These are phyloP conservation scores for Beta macrorhiza DNA, from an alignment of 179 eudicot genomes.

Conservation along the genomic window DNA sequence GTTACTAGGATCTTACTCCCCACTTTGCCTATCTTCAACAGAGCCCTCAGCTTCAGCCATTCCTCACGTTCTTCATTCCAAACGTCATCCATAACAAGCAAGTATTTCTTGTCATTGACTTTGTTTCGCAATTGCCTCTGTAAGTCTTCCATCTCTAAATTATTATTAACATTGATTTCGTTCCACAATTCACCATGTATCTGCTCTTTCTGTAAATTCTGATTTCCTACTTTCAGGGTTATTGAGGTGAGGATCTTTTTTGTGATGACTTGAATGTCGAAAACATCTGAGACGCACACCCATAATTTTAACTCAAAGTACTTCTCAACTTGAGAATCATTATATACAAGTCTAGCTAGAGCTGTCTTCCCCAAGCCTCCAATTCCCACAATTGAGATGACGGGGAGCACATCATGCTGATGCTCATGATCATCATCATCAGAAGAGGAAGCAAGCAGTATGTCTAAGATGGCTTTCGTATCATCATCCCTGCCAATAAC, in stretches of 20 bases:
- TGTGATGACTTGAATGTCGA: neutral
- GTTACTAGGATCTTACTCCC: slow-evolving; percentile 34
- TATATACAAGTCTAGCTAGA: neutral
- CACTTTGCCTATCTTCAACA: slow-evolving; percentile 13
- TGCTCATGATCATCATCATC: neutral
- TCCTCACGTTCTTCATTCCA: slow-evolving; percentile 25
- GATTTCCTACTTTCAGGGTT: neutral
- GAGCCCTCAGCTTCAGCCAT: slow-evolving; percentile 19
- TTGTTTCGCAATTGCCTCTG: neutral
- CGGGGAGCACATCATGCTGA: neutral
- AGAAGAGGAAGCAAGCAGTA: neutral
- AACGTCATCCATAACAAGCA: slow-evolving; percentile 38
- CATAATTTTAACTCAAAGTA: neutral
- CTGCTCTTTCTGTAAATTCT: neutral
- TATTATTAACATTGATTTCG: neutral
- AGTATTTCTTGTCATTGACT: slow-evolving; percentile 17
- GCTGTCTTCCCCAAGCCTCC: slow-evolving; percentile 11
- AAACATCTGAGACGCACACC: neutral
- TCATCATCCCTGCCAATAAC: slow-evolving; percentile 17
- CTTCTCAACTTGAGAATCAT: neutral
- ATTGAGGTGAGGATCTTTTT: neutral
- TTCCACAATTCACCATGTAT: neutral
- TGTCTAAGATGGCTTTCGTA: slow-evolving; percentile 6
- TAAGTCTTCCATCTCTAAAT: too few relatives aligned
- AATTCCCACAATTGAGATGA: neutral